These are phyloP conservation scores for Abrus pulchellus DNA, from an alignment of 306 rosid genomes.

Conservation along the genomic window DNA sequence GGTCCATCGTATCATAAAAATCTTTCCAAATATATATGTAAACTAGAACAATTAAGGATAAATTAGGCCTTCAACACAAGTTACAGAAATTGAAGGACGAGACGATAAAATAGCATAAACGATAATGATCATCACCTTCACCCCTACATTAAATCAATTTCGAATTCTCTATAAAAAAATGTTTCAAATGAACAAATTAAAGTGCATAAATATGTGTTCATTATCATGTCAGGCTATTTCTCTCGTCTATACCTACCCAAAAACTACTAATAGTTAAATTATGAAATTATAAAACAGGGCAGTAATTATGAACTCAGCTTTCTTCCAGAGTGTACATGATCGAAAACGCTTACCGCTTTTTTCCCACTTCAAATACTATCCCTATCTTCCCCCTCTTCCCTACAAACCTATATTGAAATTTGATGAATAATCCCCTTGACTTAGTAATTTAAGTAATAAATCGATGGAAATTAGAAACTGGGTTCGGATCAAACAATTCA, in stretches of 20 bases:
- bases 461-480: neutral
- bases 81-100: neutral
- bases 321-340: neutral
- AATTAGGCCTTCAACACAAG: neutral
- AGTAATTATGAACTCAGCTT: conserved; percentile 7
- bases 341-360: neutral
- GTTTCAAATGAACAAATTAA: neutral
- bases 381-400: neutral
- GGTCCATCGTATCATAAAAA: neutral
- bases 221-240: neutral
- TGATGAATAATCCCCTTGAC: neutral
- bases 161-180: neutral
- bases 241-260: neutral
- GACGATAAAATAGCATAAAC: conserved; percentile 1
- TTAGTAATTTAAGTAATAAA: neutral
- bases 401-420: neutral
- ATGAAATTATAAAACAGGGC: neutral
- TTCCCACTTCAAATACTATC: neutral
- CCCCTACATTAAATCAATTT: neutral
- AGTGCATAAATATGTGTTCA: neutral
- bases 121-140: neutral
- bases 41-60: conserved; percentile 1
- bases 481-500: conserved; percentile 7
- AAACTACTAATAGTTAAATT: neutral
- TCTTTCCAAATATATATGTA: conserved; percentile 5